A percentile compares a stretch with the other conserved stretches of the same genome.
Evolutionary conservation across 2,329 filamentous ascomycete species (phyloP).

Genomic region (Davidsoniella eucalypti): DNA sequence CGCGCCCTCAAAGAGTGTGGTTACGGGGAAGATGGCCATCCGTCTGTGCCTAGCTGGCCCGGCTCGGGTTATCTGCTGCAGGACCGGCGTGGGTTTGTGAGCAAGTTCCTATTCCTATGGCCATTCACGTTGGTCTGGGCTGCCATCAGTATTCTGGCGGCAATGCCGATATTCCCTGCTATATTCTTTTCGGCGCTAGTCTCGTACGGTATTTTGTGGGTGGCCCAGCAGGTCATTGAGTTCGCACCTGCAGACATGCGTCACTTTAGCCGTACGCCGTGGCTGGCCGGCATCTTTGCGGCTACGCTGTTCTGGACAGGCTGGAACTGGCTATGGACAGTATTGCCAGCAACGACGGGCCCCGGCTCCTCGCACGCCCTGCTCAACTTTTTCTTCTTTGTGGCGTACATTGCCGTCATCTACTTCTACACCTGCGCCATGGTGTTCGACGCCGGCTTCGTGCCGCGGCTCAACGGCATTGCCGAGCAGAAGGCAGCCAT

Average conservation of each 20-base stretch:
- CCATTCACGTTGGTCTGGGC: conserved; percentile 63
- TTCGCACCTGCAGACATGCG: conserved; percentile 82
- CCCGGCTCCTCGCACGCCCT: conserved; percentile 38
- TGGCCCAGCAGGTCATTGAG: conserved; percentile 59
- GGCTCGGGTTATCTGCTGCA: conserved; percentile 56
- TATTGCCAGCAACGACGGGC: conserved; percentile 46
- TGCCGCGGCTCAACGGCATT: conserved; percentile 78
- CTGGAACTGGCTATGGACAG: conserved; percentile 54
- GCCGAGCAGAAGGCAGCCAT: conserved; percentile 82
- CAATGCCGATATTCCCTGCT: conserved; percentile 57
- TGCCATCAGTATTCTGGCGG: conserved; percentile 54
- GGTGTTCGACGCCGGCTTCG: conserved; percentile 77
- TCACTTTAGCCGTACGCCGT: conserved; percentile 80
- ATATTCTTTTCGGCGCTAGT: conserved; percentile 53
- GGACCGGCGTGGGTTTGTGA: conserved; percentile 62
- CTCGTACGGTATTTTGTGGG: conserved; percentile 58
- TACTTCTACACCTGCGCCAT: conserved; percentile 86
- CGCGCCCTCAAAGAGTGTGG: conserved; percentile 70
- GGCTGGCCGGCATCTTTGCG: conserved; percentile 85
- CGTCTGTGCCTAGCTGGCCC: conserved; percentile 54
- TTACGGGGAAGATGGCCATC: conserved; percentile 62
- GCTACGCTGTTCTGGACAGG: conserved; percentile 70
- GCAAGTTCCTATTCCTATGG: conserved; percentile 77
- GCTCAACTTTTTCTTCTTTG: conserved; percentile 58
- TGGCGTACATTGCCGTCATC: conserved; percentile 46